Percentiles rank a stretch among this genome's conserved stretches.
phyloP scores from a whole-genome alignment of 2,329 filamentous ascomycete species.

The Penicillium sp. region DNA sequence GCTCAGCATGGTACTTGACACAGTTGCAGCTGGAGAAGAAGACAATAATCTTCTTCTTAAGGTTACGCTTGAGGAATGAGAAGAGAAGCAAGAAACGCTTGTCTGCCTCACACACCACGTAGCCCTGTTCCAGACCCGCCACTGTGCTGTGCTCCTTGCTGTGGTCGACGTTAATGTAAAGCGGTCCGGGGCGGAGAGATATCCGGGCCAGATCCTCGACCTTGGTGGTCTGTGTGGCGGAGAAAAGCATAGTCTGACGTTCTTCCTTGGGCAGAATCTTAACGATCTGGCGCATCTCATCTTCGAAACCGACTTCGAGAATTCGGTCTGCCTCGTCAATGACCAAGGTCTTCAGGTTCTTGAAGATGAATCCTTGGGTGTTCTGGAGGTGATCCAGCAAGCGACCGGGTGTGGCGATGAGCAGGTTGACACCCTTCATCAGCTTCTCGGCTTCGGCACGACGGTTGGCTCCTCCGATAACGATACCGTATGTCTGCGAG shows the following conservation, averaged over 20 bases:
- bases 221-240: slow-evolving; percentile 96
- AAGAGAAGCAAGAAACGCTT: slow-evolving; percentile 92
- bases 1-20: slow-evolving; percentile 92
- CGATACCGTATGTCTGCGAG: slow-evolving; percentile 92
- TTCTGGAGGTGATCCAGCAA: slow-evolving; percentile 93
- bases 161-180: slow-evolving; percentile 97
- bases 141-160: slow-evolving; percentile 87
- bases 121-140: slow-evolving; percentile 91
- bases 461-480: slow-evolving; percentile 91
- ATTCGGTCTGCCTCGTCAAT: slow-evolving; percentile 98
- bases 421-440: slow-evolving; percentile 85
- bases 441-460: slow-evolving; percentile 93
- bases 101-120: slow-evolving; percentile 89
- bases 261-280: slow-evolving; percentile 87
- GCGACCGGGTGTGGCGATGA: slow-evolving; percentile 91
- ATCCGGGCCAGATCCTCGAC: slow-evolving; percentile 95
- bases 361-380: slow-evolving; percentile 84
- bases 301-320: slow-evolving; percentile 95
- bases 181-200: slow-evolving; percentile 81
- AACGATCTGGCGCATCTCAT: slow-evolving; percentile 95
- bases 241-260: slow-evolving; percentile 97
- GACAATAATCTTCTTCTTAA: slow-evolving; percentile 96
- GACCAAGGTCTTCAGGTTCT: slow-evolving; percentile 86
- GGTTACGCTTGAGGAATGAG: slow-evolving; percentile 87
- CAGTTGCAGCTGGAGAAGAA: slow-evolving; percentile 92